These are phyloP conservation scores for Myochromella boudieri DNA, from an alignment of 768 basidiomycete genomes.

Conservation along the genomic window DNA sequence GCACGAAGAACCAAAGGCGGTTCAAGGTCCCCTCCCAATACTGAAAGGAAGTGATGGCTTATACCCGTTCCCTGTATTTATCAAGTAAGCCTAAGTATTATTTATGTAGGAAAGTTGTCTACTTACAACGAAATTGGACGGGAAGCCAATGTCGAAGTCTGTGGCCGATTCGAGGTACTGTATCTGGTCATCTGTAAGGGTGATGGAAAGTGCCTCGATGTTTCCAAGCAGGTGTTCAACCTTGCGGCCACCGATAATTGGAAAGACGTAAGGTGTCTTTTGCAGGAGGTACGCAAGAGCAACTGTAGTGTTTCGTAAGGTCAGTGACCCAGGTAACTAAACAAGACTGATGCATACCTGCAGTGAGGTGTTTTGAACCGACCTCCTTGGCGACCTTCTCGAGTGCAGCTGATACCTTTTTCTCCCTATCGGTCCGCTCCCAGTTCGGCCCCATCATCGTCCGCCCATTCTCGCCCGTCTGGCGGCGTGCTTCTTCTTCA, in stretches of 20 bases:
- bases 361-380: constrained; percentile 31
- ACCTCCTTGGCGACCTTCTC: constrained; percentile 39
- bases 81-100: not conserved
- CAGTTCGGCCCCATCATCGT: constrained; percentile 18
- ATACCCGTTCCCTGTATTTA: not conserved
- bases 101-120: not conserved
- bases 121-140: constrained; percentile 31
- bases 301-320: constrained; percentile 29
- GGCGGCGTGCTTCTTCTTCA: constrained; percentile 22
- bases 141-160: constrained; percentile 50
- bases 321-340: not conserved
- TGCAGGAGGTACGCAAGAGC: constrained; percentile 55
- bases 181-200: constrained; percentile 46
- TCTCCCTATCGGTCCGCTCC: constrained; percentile 34
- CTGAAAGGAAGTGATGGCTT: not conserved
- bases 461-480: constrained; percentile 26
- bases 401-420: constrained; percentile 29
- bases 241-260: constrained; percentile 51
- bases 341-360: constrained; percentile 13
- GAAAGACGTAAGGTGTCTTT: constrained; percentile 53
- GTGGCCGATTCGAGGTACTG: constrained; percentile 39
- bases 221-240: constrained; percentile 51
- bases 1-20: not conserved
- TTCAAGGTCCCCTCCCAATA: not conserved
- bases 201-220: constrained; percentile 48